Evolutionary conservation across 495 filamentous ascomycete genomes (phyloP).

Genomic region (Lineolata rhizophorae): DNA sequence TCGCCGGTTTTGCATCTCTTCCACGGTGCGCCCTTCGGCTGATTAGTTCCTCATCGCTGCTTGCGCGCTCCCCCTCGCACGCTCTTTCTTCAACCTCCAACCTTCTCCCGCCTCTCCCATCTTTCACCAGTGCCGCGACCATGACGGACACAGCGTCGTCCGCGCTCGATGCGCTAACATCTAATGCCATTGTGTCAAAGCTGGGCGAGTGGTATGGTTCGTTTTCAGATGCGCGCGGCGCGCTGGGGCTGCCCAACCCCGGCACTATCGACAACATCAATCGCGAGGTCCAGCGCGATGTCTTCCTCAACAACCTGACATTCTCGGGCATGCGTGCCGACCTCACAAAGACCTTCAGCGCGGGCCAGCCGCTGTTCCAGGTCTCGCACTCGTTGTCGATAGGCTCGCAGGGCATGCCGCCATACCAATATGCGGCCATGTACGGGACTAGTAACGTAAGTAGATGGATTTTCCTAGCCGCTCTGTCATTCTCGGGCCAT

Average conservation of each 20-base stretch:
- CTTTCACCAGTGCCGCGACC: too few relatives aligned
- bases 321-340: slow-evolving; percentile 90
- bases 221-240: slow-evolving; percentile 68
- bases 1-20: too few relatives aligned
- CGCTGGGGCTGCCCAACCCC: slow-evolving; percentile 75
- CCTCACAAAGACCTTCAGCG: slow-evolving; percentile 81
- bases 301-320: slow-evolving; percentile 83
- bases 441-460: slow-evolving; percentile 81
- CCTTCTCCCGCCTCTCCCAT: too few relatives aligned
- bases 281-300: slow-evolving; percentile 83
- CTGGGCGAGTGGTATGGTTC: slow-evolving; percentile 57
- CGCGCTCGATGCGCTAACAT: slow-evolving; percentile 41
- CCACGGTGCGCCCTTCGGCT: too few relatives aligned
- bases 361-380: slow-evolving; percentile 86
- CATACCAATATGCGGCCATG: slow-evolving; percentile 83
- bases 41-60: too few relatives aligned
- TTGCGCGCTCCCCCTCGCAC: too few relatives aligned
- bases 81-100: too few relatives aligned
- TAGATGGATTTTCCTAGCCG: slow-evolving; percentile 8
- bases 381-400: slow-evolving; percentile 90
- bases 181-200: slow-evolving; percentile 46
- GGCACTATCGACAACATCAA: slow-evolving; percentile 81
- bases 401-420: slow-evolving; percentile 66
- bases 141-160: too few relatives aligned
- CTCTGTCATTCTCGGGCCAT: slow-evolving; percentile 1